Percentiles rank a stretch among this genome's conserved stretches.
phyloP scores from a whole-genome alignment of 306 rosid species.

The Quercus wislizeni region DNA sequence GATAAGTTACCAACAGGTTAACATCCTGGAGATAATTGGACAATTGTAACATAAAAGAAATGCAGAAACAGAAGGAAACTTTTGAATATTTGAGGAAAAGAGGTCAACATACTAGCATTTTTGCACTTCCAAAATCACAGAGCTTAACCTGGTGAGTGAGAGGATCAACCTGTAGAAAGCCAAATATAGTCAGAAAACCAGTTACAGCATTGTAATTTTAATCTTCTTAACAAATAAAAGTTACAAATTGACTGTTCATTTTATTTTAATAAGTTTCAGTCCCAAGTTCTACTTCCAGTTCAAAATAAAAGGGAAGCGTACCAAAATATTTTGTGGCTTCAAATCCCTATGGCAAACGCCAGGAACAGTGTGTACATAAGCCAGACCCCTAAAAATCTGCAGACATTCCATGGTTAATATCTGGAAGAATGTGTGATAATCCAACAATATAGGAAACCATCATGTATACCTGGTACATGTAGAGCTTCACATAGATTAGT shows the following conservation, averaged over 20 bases:
- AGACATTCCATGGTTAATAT: constrained; percentile 3
- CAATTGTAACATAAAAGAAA: neutral
- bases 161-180: constrained; percentile 80
- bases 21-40: neutral
- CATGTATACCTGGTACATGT: constrained; percentile 76
- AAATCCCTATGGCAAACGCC: constrained; percentile 95
- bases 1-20: constrained; percentile 4
- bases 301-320: constrained; percentile 30
- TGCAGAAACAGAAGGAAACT: neutral
- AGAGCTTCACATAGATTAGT: constrained; percentile 81
- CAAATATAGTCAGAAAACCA: constrained; percentile 20
- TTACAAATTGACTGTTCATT: neutral
- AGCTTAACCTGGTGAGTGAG: constrained; percentile 93
- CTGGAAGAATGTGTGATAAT: constrained; percentile 9
- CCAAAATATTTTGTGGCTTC: constrained; percentile 98
- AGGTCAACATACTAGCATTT: constrained; percentile 72
- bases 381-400: constrained; percentile 94
- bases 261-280: neutral
- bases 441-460: constrained; percentile 12
- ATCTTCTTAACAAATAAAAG: neutral
- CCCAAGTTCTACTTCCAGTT: neutral
- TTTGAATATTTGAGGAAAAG: constrained; percentile 16
- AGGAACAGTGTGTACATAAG: constrained; percentile 86
- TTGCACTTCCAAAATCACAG: constrained; percentile 98
- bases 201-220: neutral